phyloP scores from a whole-genome alignment of 1,139 yeast species.

The Candida pseudoviswanathii region DNA sequence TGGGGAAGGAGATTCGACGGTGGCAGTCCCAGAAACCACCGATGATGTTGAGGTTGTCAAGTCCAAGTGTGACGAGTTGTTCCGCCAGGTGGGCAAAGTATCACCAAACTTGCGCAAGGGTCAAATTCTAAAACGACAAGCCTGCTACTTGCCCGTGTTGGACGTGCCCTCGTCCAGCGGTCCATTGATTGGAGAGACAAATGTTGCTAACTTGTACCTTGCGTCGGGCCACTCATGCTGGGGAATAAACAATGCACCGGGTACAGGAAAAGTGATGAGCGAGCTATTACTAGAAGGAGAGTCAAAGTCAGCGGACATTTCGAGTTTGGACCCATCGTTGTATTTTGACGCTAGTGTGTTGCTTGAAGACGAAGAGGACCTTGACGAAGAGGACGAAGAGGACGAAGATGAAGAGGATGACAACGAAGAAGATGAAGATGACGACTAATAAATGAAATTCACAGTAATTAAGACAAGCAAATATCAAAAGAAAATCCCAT shows the following conservation, averaged over 20 bases:
- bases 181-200: slow-evolving; percentile 91
- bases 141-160: slow-evolving; percentile 92
- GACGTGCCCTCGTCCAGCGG: slow-evolving; percentile 93
- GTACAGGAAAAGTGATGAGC: slow-evolving; percentile 89
- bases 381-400: slow-evolving; percentile 19
- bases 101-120: slow-evolving; percentile 76
- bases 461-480: neutral
- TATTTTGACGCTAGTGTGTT: slow-evolving; percentile 75
- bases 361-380: slow-evolving; percentile 44
- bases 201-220: slow-evolving; percentile 71
- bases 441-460: slow-evolving; percentile 4
- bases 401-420: slow-evolving; percentile 9
- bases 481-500: neutral
- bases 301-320: slow-evolving; percentile 73
- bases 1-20: slow-evolving; percentile 94
- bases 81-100: slow-evolving; percentile 76
- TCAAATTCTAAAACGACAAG: slow-evolving; percentile 80
- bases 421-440: slow-evolving; percentile 8
- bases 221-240: slow-evolving; percentile 97
- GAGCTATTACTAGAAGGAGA: slow-evolving; percentile 88
- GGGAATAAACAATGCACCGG: slow-evolving; percentile 99
- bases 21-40: slow-evolving; percentile 89
- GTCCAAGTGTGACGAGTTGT: slow-evolving; percentile 86
- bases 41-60: slow-evolving; percentile 90
- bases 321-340: slow-evolving; percentile 80